These are phyloP conservation scores for Pestalotiopsis sp. DNA, from an alignment of 2,329 filamentous ascomycete species.

Conservation along the genomic window DNA sequence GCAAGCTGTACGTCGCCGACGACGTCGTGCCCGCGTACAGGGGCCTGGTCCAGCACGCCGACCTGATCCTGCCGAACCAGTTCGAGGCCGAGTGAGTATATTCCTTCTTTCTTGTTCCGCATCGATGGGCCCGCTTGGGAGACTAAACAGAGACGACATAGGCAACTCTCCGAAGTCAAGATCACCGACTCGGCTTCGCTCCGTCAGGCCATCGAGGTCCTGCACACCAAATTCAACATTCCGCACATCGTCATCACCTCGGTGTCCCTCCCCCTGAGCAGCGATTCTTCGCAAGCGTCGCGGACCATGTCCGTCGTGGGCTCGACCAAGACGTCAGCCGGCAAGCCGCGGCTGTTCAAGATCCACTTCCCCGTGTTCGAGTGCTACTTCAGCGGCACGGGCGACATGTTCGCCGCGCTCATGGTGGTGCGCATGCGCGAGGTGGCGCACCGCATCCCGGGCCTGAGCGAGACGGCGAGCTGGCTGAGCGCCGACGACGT, in stretches of 20 bases:
- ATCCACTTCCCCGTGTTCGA: slow-evolving; percentile 86
- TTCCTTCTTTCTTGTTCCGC: neutral
- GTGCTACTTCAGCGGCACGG: slow-evolving; percentile 94
- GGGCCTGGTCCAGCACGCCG: slow-evolving; percentile 75
- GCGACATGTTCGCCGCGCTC: slow-evolving; percentile 97
- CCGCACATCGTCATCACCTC: slow-evolving; percentile 95
- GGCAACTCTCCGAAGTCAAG: slow-evolving; percentile 81
- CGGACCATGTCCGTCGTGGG: slow-evolving; percentile 67
- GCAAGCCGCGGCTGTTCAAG: slow-evolving; percentile 80
- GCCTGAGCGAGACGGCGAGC: slow-evolving; percentile 56
- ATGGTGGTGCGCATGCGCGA: slow-evolving; percentile 87
- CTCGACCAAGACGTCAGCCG: slow-evolving; percentile 64
- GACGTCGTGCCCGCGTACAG: slow-evolving; percentile 93
- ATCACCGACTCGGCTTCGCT: slow-evolving; percentile 78
- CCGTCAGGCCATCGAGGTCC: slow-evolving; percentile 71
- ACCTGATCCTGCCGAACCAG: slow-evolving; percentile 93
- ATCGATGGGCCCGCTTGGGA: neutral
- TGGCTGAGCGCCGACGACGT: slow-evolving; percentile 83
- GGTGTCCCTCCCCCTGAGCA: slow-evolving; percentile 66
- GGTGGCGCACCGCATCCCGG: slow-evolving; percentile 58
- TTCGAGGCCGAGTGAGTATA: slow-evolving; percentile 89
- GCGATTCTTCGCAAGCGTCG: slow-evolving; percentile 41
- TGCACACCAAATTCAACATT: slow-evolving; percentile 76
- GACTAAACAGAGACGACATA: slow-evolving; percentile 38
- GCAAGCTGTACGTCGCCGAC: slow-evolving; percentile 85